Percentiles rank a stretch among this genome's conserved stretches.
Evolutionary conservation across 2,329 filamentous ascomycete genomes (phyloP).

Genomic region (Ascochyta fabae): DNA sequence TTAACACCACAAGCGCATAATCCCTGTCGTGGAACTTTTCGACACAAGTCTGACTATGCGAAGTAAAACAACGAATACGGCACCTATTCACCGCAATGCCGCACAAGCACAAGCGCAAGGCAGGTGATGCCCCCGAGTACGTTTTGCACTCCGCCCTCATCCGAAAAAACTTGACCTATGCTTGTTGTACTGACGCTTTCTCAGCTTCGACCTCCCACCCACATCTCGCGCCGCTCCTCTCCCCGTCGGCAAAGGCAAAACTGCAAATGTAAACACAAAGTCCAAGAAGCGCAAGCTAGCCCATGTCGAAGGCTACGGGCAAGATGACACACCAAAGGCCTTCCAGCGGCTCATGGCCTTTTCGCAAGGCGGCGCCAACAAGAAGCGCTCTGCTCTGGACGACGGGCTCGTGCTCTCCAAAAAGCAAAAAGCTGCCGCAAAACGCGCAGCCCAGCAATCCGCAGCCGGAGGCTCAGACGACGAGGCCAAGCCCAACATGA

Average conservation of each 20-base stretch:
- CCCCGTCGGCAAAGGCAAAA: constrained; percentile 56
- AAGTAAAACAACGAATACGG: neutral
- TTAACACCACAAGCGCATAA: constrained; percentile 13
- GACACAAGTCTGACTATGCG: neutral
- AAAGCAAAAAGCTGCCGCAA: constrained; percentile 54
- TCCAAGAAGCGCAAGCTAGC: constrained; percentile 48
- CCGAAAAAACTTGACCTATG: neutral
- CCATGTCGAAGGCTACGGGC: constrained; percentile 59
- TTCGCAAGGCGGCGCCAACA: constrained; percentile 59
- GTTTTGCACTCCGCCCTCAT: constrained; percentile 7
- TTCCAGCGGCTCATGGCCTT: constrained; percentile 87
- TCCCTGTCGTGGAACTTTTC: constrained; percentile 13
- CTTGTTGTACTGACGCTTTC: constrained; percentile 47
- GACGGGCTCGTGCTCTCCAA: constrained; percentile 63
- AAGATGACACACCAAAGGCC: constrained; percentile 85
- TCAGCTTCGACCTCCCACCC: constrained; percentile 67
- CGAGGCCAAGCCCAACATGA: constrained; percentile 1
- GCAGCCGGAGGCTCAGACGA: constrained; percentile 2
- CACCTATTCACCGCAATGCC: constrained; percentile 65
- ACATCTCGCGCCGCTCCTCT: constrained; percentile 65
- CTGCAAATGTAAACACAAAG: constrained; percentile 41
- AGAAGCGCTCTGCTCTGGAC: constrained; percentile 68
- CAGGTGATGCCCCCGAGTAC: constrained; percentile 48
- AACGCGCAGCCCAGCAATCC: constrained; percentile 12
- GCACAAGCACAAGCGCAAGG: constrained; percentile 81